Evolutionary conservation across 2,329 filamentous ascomycete species (phyloP), one percentile per base, ranked within the genome.

Genomic region (Penicillium sp.): DNA sequence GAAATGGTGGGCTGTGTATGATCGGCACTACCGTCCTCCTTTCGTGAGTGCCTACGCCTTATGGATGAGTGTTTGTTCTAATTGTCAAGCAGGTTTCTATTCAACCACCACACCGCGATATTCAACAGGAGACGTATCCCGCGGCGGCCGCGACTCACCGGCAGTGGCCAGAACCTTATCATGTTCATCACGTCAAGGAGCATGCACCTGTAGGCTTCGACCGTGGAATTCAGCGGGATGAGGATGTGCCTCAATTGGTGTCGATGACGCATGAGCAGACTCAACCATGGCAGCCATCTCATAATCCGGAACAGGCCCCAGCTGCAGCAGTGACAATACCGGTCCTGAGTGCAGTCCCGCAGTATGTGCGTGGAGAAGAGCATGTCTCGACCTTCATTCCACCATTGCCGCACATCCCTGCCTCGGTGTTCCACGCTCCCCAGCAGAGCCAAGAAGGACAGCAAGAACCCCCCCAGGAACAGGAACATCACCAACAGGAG

Each of bases 1-100:
- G 53, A 83, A 85, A 65, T 99, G 94, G 94, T 99, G 92, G 92
- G 84, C 90, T 40, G 88, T 95, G 38, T 95, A 95, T 69, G 92
- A 97, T 73, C 81, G 83, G 56, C 92, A 97, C 75, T 92, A 95
- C 69, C 80, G 81, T 46, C 67, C 71, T 33, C 63, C 60, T 36
- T 56, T 54, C 35, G 56, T 60, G n/a, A 54, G 53, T 60, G 25
- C 18, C 24, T 31, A 2, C 27, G 2, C 20, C 16, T 24, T 20
- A 7, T 31, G 2, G 14, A 14, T 18, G 13, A 44, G 9, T 3
- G 8, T 18, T 30, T 31, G 45, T 24, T 39, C 25, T 56, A 42
- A 46, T 41, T 2, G 13, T 1, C 44, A 45, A 18, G 22, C 25
- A 54, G 56, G 49, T 49, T 10, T 51, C 51, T 22, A 46, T 36